Percentiles rank a stretch among this genome's conserved stretches.
Conservation (phyloP, 805 yeast genomes). For the Candida qinlingensis region DNA sequence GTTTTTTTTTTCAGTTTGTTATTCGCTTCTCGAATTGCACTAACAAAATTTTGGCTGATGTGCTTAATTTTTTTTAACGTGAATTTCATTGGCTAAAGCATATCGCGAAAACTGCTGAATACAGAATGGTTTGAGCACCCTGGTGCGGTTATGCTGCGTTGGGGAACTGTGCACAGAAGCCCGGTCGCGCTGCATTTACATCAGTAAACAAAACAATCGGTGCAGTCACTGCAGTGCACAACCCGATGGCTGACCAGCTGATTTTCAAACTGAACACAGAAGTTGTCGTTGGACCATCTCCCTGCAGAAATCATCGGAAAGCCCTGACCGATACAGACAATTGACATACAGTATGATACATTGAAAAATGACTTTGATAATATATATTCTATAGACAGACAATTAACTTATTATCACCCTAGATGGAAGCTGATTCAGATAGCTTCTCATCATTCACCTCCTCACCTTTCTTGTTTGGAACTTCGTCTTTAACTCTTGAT, state of each 20-base stretch:
- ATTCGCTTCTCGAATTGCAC: not conserved
- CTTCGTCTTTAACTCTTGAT: conserved; percentile 26
- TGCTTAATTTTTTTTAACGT: conserved; percentile 9
- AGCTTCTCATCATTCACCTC: conserved; percentile 29
- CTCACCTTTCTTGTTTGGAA: not conserved
- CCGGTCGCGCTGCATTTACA: too few relatives aligned
- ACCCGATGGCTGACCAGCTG: not conserved
- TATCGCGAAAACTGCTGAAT: conserved; percentile 2
- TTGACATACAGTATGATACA: conserved; percentile 24
- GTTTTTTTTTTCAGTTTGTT: conserved; percentile 4
- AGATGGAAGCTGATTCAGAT: conserved; percentile 21
- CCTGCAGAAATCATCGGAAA: conserved; percentile 39
- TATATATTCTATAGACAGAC: not conserved
- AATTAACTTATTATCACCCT: too few relatives aligned
- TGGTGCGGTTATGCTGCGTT: not conserved
- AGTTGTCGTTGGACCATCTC: conserved; percentile 37
- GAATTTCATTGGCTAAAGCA: conserved; percentile 21
- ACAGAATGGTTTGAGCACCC: not conserved
- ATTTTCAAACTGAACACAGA: conserved; percentile 16
- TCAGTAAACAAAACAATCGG: too few relatives aligned
- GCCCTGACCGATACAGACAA: conserved; percentile 35
- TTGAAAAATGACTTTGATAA: conserved; percentile 13
- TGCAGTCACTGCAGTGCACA: not conserved
- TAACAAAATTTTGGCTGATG: conserved; percentile 1
- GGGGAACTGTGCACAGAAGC: not conserved